Evolutionary conservation across 371 early-diverging fungal genomes (phyloP).

Genomic region (Coemansia sp.): DNA sequence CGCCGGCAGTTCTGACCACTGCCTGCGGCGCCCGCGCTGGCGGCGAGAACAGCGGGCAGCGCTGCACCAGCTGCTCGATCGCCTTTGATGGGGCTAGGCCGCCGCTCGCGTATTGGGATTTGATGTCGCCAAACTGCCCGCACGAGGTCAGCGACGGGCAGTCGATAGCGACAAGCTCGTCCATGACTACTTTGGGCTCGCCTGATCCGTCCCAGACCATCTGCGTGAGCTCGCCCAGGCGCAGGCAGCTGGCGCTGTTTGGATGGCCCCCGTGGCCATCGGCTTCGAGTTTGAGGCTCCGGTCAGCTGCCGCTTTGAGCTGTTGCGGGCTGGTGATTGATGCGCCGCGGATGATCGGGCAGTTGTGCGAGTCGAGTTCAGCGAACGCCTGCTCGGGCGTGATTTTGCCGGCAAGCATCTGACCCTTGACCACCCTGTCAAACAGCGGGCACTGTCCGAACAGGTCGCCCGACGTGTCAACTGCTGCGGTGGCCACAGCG

Average conservation of each 20-base stretch:
- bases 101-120: constrained; percentile 21
- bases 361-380: constrained; percentile 43
- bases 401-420: constrained; percentile 36
- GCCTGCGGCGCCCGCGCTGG: constrained; percentile 10
- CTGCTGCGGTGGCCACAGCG: neutral
- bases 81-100: constrained; percentile 34
- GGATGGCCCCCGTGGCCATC: constrained; percentile 11
- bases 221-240: constrained; percentile 18
- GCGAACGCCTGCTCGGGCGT: constrained; percentile 41
- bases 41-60: constrained; percentile 36
- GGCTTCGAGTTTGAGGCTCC: constrained; percentile 7
- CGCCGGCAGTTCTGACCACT: neutral
- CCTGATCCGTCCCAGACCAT: constrained; percentile 19
- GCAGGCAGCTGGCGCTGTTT: constrained; percentile 11
- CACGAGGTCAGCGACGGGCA: constrained; percentile 39
- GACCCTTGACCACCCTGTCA: constrained; percentile 35
- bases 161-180: constrained; percentile 21
- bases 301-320: constrained; percentile 30
- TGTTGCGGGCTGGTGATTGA: constrained; percentile 40
- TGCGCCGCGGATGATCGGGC: constrained; percentile 49
- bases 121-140: constrained; percentile 23
- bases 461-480: constrained; percentile 1
- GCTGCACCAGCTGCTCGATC: constrained; percentile 27
- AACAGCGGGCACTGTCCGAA: constrained; percentile 46
- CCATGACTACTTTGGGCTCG: constrained; percentile 32